Base-by-base conservation (phyloP, 345 rosid genomes). In the Odontarrhena argentea region DNA sequence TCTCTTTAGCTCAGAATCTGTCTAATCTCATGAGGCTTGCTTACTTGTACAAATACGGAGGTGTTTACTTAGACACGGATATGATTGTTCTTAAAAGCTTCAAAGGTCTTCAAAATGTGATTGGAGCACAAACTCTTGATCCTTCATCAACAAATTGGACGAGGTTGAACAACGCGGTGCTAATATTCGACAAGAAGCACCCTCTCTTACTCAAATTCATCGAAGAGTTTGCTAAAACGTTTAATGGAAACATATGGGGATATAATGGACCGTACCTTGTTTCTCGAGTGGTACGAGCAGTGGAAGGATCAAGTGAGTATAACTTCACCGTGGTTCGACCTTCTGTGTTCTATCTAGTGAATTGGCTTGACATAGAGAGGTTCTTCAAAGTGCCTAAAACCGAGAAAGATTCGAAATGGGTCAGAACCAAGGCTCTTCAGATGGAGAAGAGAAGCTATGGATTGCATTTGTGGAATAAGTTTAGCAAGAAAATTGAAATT, bases 201-300 rank as follows among this genome's bases (percentile, higher is more conserved):
- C 95, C 89, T 6, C 81, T 87, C 32, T 6, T 92, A 2, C 68
- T 76, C 28, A 80, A 79, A 47, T 89, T 92, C 76, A 82, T 92
- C 0, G 73, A 83, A 70, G 98, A 89, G 59, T 87, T 85, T 48
- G 88, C 89, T 2, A 37, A 60, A 6, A 87, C 87, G 9, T 92
- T 89, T 51, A 79, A 89, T 14, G 96, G 92, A 12, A 86, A 76
- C 63, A 82, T 76, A 73, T 92, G 96, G 95, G 95, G 96, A 4
- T 82, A 92, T 30, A 92, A 89, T 8, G 96, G 98, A 5, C 98
- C 98, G 0, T 86, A 87, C 63, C 50, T 92, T 63, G 89, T 89
- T 30, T 89, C 92, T 15, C 76, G 98, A 71, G 88, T 87, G 3
- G 83, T 69, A 7, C 45, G 45, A 47, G 82, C 69, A 40, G 78